A percentile compares a stretch with the other conserved stretches of the same genome.
phyloP scores from a whole-genome alignment of 1,284 basidiomycete species.

The Salmacisia buchloeana region DNA sequence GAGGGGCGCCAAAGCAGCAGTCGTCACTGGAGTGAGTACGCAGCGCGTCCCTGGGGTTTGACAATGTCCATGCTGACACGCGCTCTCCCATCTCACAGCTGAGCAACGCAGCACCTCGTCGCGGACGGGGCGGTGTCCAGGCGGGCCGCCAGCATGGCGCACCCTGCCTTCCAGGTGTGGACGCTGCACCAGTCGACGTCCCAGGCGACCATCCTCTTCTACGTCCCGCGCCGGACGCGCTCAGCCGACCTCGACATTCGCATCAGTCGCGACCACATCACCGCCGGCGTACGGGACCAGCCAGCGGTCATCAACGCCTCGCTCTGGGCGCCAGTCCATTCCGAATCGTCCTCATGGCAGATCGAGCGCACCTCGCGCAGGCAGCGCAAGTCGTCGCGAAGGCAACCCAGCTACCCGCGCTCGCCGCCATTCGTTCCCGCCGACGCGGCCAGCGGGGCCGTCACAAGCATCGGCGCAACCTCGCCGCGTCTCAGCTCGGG shows the following conservation, averaged over 20 bases:
- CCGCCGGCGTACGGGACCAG: slow-evolving; percentile 23
- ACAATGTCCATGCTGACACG: too few relatives aligned
- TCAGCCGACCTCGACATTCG: slow-evolving; percentile 25
- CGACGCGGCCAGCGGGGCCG: background rate
- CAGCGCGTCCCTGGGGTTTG: too few relatives aligned
- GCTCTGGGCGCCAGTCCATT: slow-evolving; percentile 31
- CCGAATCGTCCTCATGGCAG: slow-evolving; percentile 32
- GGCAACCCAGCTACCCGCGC: background rate
- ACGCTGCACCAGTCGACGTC: slow-evolving; percentile 37
- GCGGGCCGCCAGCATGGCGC: background rate
- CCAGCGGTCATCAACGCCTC: slow-evolving; percentile 34
- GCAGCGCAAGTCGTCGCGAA: background rate
- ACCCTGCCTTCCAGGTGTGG: slow-evolving; percentile 28
- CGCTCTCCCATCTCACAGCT: too few relatives aligned
- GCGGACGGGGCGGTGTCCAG: too few relatives aligned
- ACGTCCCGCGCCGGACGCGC: slow-evolving; percentile 24
- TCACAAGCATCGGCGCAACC: too few relatives aligned
- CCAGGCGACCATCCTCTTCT: slow-evolving; percentile 40
- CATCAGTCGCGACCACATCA: slow-evolving; percentile 27
- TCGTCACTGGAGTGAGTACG: too few relatives aligned
- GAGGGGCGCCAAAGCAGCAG: too few relatives aligned
- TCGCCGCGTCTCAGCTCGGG: background rate
- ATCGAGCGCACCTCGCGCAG: slow-evolving; percentile 17
- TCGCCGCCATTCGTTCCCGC: background rate
- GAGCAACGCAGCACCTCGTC: too few relatives aligned